Evolutionary conservation across 345 rosid species (phyloP).

Genomic region (Melastoma malabathricum): DNA sequence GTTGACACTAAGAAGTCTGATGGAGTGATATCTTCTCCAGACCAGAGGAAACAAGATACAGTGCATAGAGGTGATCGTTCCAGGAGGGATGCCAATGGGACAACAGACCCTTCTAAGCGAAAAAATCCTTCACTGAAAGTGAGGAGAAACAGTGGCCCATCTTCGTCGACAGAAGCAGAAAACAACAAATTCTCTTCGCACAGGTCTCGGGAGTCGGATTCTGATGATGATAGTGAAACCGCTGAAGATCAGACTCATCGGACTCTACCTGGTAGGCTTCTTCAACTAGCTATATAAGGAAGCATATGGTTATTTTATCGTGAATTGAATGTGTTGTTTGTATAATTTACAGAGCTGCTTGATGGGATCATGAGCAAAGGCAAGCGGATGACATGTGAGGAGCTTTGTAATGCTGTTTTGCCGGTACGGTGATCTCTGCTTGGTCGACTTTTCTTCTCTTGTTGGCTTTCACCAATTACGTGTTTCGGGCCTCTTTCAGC

Average conservation of each 20-base stretch:
- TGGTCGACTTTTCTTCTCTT: conserved; percentile 3
- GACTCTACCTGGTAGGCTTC: conserved; percentile 58
- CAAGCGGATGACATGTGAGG: conserved; percentile 81
- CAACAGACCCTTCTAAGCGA: conserved; percentile 22
- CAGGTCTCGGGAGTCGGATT: conserved; percentile 44
- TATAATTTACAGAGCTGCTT: conserved; percentile 38
- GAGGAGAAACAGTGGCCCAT: conserved; percentile 65
- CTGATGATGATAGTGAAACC: conserved; percentile 51
- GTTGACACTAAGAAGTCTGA: conserved; percentile 43
- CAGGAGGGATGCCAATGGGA: conserved; percentile 42
- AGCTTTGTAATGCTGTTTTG: conserved; percentile 86
- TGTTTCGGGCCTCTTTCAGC: conserved; percentile 35
- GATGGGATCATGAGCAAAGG: conserved; percentile 94
- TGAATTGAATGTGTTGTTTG: background rate
- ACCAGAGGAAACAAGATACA: conserved; percentile 40
- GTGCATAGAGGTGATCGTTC: conserved; percentile 28
- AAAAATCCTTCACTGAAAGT: conserved; percentile 32
- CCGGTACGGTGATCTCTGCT: conserved; percentile 39
- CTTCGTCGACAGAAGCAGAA: conserved; percentile 58
- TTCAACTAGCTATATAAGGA: background rate
- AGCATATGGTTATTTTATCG: background rate
- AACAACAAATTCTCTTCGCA: conserved; percentile 53
- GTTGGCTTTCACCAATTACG: conserved; percentile 1
- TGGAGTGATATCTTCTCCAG: conserved; percentile 45
- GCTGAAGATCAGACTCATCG: conserved; percentile 39